phyloP scores from a whole-genome alignment of 495 filamentous ascomycete species.

The Penicillium mononematosum region DNA sequence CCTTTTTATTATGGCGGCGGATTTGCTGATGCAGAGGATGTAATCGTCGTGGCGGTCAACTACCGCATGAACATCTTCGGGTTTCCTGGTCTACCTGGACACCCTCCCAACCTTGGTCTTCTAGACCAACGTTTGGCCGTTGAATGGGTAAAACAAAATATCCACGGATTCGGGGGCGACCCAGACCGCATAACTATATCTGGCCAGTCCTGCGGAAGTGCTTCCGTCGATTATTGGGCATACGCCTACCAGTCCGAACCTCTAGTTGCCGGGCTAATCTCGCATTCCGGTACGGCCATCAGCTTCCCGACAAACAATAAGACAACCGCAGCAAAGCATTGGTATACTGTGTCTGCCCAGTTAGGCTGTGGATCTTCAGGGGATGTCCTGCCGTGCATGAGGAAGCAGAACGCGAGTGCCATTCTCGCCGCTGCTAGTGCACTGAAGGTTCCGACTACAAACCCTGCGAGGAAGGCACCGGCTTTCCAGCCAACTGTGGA shows the following conservation, averaged over 20 bases:
- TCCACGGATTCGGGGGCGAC: conserved; percentile 51
- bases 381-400: conserved; percentile 47
- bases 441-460: conserved; percentile 25
- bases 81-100: conserved; percentile 44
- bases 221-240: conserved; percentile 51
- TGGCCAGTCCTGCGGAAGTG: conserved; percentile 51
- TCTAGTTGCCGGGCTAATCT: conserved; percentile 47
- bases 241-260: conserved; percentile 47
- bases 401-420: conserved; percentile 28
- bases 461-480: conserved; percentile 28
- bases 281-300: conserved; percentile 53
- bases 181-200: conserved; percentile 54
- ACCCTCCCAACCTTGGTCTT: conserved; percentile 39
- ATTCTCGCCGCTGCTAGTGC: conserved; percentile 31
- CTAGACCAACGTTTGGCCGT: conserved; percentile 47
- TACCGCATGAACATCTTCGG: conserved; percentile 54
- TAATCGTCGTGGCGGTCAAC: conserved; percentile 47
- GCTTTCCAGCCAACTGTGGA: conserved; percentile 51
- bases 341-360: conserved; percentile 38
- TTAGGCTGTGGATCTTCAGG: conserved; percentile 38
- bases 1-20: conserved; percentile 43
- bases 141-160: conserved; percentile 63
- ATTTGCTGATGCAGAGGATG: conserved; percentile 37
- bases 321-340: conserved; percentile 26
- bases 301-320: conserved; percentile 40